Evolutionary conservation across 2,329 filamentous ascomycete genomes (phyloP), one percentile per base, ranked within the genome.

Genomic region (Xenoacremonium recifei): DNA sequence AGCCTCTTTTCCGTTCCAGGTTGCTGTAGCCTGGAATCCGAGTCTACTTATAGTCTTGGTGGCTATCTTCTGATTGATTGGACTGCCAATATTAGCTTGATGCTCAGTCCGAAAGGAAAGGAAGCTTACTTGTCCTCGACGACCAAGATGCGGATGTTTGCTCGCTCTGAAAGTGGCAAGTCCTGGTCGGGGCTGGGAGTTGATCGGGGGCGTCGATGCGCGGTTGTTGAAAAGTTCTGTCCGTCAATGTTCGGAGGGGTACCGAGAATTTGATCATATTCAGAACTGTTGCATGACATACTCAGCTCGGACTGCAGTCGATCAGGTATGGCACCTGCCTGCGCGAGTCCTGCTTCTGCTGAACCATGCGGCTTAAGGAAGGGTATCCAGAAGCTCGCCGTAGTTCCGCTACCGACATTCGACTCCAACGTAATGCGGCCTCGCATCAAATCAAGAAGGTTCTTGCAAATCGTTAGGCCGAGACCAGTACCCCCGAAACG

Each of bases 391-490:
- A 91, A 90, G 0, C 77, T 84, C 3, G 84, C 85, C n/a, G 74
- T 85, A 1, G 87, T 92, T 4, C 87, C 87, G 9, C 70, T 68
- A 3, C 83, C 85, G 2, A 85, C 62, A 2, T 72, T 77, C 0
- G 86, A 89, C 38, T 87, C 76, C 1, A 92, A 68, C 1, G 72
- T 74, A 48, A 93, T 91, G n/a, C 76, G 68, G 6, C 88, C 88
- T 44, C 80, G 79, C 88, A 93, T 92, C 19, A 92, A 66, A 45
- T 90, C 84, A 3, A 92, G 75, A 5, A 90, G 71, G 48, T 89
- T 89, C 63, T 91, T 91, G 66, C 82, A 87, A 51, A 92, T 92
- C 2, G 86, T 89, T 47, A 92, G 65, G 0, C 88, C 88, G 1
- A 92, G 67, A 1, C 87, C 87, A 1, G 87, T 91, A 1, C 87